phyloP scores from a whole-genome alignment of 257 asterid genomes.

The Fraxinus excelsior region DNA sequence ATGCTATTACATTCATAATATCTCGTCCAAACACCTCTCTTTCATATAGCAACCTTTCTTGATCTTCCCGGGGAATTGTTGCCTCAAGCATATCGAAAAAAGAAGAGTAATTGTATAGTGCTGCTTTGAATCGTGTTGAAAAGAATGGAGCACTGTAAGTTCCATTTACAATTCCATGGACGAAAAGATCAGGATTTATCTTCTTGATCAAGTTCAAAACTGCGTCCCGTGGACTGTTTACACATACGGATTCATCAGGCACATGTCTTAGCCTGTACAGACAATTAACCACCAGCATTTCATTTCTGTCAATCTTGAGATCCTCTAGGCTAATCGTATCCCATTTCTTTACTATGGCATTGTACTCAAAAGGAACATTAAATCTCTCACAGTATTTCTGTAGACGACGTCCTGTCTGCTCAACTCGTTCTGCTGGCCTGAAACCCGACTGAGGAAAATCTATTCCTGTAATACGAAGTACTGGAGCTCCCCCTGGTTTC shows the following conservation, averaged over 20 bases:
- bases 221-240: conserved; percentile 29
- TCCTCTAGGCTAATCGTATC: conserved; percentile 34
- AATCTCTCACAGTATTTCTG: conserved; percentile 34
- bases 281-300: conserved; percentile 32
- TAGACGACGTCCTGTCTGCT: conserved; percentile 34
- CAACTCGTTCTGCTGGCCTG: conserved; percentile 31
- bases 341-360: conserved; percentile 37
- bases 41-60: conserved; percentile 35
- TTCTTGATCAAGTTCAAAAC: conserved; percentile 35
- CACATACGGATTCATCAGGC: conserved; percentile 28
- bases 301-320: conserved; percentile 30
- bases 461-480: conserved; percentile 36
- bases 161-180: conserved; percentile 42
- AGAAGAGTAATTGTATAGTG: conserved; percentile 35
- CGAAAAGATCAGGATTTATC: conserved; percentile 35
- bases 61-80: conserved; percentile 26
- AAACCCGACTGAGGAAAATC: conserved; percentile 44
- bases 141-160: conserved; percentile 34
- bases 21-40: conserved; percentile 37
- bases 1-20: conserved; percentile 37
- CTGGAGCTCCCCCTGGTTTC: conserved; percentile 43
- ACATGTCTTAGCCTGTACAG: conserved; percentile 36
- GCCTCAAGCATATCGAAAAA: conserved; percentile 42
- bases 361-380: conserved; percentile 38
- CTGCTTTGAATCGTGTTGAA: conserved; percentile 26